Evolutionary conservation across 75 land plant genomes (phyloP).

Genomic region (Sequoia sempervirens): DNA sequence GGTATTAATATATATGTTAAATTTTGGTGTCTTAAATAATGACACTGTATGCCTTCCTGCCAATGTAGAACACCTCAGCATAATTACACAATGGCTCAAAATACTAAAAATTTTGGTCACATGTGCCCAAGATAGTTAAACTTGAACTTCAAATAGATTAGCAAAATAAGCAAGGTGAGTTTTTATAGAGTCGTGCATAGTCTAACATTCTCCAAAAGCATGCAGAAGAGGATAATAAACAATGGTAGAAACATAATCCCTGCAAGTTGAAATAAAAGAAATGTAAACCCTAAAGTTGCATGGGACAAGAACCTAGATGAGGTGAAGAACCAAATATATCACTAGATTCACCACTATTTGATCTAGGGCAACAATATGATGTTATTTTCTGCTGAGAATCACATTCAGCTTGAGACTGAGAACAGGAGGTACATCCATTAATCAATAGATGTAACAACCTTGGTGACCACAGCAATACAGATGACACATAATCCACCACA

Average conservation of each 20-base stretch:
- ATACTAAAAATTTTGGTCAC: neutral
- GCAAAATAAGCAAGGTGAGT: neutral
- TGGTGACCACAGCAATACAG: neutral
- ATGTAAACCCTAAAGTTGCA: neutral
- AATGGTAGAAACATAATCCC: no score
- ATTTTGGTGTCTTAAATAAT: no score
- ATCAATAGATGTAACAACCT: neutral
- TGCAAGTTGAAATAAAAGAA: no score
- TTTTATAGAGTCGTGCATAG: neutral
- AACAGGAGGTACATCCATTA: neutral
- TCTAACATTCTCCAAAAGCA: no score
- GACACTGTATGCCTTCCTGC: no score
- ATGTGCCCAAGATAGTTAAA: neutral
- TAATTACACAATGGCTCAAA: neutral
- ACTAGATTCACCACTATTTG: neutral
- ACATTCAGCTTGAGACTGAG: neutral
- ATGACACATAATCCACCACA: neutral
- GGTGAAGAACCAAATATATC: neutral
- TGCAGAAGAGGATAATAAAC: neutral
- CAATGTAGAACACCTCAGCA: no score
- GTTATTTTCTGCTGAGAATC: neutral
- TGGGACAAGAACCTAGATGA: neutral
- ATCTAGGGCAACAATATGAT: neutral
- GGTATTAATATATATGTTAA: no score
- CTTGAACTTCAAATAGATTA: neutral